Percentiles rank a stretch among this genome's conserved stretches.
phyloP scores from a whole-genome alignment of 768 basidiomycete species.

The Agrocybe pediades region DNA sequence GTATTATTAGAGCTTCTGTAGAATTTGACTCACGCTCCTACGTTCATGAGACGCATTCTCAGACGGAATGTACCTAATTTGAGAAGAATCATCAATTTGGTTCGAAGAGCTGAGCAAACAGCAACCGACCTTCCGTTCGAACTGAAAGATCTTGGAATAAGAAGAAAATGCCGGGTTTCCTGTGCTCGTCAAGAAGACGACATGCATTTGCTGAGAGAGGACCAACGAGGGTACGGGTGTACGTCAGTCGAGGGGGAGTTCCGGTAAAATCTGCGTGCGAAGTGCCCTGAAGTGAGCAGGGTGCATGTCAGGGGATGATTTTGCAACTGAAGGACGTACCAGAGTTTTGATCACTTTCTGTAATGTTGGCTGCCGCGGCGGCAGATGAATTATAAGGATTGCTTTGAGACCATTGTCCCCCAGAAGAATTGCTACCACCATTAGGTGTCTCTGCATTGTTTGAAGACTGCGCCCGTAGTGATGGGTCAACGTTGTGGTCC shows the following conservation, averaged over 20 bases:
- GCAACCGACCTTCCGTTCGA: conserved; percentile 77
- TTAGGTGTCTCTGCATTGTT: conserved; percentile 30
- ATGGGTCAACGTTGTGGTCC: conserved; percentile 39
- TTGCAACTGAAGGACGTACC: conserved; percentile 8
- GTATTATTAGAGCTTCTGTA: conserved; percentile 2
- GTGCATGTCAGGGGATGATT: conserved; percentile 19
- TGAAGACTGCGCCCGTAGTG: conserved; percentile 32
- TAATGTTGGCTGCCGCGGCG: not conserved
- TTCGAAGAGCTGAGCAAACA: not conserved
- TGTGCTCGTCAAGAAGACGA: conserved; percentile 81
- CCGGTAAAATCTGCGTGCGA: conserved; percentile 32
- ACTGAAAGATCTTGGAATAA: conserved; percentile 94
- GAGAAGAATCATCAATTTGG: conserved; percentile 8
- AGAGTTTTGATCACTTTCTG: conserved; percentile 12
- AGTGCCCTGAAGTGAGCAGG: conserved; percentile 28
- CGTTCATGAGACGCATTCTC: conserved; percentile 84
- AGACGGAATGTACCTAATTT: conserved; percentile 78
- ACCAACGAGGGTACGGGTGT: conserved; percentile 89
- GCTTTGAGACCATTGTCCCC: conserved; percentile 27
- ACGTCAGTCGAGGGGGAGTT: conserved; percentile 65
- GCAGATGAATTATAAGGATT: conserved; percentile 9
- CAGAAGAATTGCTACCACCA: conserved; percentile 36
- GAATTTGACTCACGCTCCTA: conserved; percentile 78
- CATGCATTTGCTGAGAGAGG: conserved; percentile 87
- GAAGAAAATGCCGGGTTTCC: conserved; percentile 88